Percentiles rank a stretch among this genome's conserved stretches.
These are phyloP conservation scores for Phytophthora constricta DNA, from an alignment of 352 stramenopile genomes.

Conservation along the genomic window DNA sequence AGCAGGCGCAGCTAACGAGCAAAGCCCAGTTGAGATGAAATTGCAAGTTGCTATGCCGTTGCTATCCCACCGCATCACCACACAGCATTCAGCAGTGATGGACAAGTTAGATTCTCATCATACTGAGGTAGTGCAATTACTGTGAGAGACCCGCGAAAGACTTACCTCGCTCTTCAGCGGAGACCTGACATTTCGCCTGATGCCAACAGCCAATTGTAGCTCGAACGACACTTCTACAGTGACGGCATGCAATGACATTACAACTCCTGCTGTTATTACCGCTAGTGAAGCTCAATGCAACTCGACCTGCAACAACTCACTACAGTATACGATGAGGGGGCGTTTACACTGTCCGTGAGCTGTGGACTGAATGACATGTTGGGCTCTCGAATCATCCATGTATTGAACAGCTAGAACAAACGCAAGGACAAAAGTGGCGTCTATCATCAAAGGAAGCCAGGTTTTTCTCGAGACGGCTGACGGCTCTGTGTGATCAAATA, in stretches of 20 bases:
- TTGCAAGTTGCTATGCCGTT: slow-evolving; percentile 17
- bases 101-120: background rate
- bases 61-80: slow-evolving; percentile 8
- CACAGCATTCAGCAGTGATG: slow-evolving; percentile 7
- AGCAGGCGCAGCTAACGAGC: background rate
- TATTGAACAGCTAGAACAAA: slow-evolving; percentile 12
- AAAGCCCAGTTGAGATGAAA: slow-evolving; percentile 13
- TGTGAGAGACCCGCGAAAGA: background rate
- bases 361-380: slow-evolving; percentile 10
- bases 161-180: slow-evolving; percentile 1
- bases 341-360: slow-evolving; percentile 3
- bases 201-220: background rate
- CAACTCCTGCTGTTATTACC: background rate
- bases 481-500: slow-evolving; percentile 15
- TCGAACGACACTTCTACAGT: background rate
- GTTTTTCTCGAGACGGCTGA: slow-evolving; percentile 23
- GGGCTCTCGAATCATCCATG: background rate
- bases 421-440: slow-evolving; percentile 14
- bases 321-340: slow-evolving; percentile 1
- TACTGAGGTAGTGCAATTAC: background rate
- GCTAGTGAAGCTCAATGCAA: background rate
- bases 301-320: background rate
- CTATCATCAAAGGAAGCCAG: slow-evolving; percentile 15
- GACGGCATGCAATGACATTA: no score
- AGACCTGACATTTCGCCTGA: background rate